Evolutionary conservation across 2,329 filamentous ascomycete species (phyloP).

Genomic region (Penicillium sp.): DNA sequence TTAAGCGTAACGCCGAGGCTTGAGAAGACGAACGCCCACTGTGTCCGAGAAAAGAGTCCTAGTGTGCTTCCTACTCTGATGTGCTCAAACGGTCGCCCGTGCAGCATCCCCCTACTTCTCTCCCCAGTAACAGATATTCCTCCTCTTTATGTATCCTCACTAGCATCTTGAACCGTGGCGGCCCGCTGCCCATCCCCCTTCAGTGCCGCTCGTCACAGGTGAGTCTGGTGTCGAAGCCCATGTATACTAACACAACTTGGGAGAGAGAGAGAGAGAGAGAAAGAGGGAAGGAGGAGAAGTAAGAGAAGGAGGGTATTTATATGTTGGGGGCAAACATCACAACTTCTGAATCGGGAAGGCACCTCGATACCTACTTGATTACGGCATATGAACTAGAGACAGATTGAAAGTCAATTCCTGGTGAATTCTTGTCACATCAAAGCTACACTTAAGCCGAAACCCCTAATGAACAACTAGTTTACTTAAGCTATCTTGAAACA

Average conservation of each 20-base stretch:
- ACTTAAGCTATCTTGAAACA: neutral
- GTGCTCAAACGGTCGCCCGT: slow-evolving; percentile 7
- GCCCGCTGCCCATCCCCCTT: neutral
- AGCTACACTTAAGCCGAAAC: neutral
- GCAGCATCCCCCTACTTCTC: slow-evolving; percentile 4
- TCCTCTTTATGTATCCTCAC: slow-evolving; percentile 1
- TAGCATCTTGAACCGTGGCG: slow-evolving; percentile 3
- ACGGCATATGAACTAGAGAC: neutral
- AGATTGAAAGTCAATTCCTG: neutral
- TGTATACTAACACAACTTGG: neutral
- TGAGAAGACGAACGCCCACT: slow-evolving; percentile 9
- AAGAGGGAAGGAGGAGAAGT: neutral
- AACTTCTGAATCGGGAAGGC: neutral
- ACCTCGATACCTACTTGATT: neutral
- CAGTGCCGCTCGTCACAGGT: neutral
- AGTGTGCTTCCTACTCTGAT: slow-evolving; percentile 2
- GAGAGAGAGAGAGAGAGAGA: neutral
- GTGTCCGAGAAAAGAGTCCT: slow-evolving; percentile 8
- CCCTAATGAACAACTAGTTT: neutral
- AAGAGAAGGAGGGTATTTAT: neutral
- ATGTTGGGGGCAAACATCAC: neutral
- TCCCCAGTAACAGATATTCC: neutral
- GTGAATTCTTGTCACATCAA: neutral
- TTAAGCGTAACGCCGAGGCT: slow-evolving; percentile 9
- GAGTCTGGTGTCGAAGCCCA: neutral